Conservation (phyloP, 1,139 yeast species). For the Saccharomyces hybrid region DNA sequence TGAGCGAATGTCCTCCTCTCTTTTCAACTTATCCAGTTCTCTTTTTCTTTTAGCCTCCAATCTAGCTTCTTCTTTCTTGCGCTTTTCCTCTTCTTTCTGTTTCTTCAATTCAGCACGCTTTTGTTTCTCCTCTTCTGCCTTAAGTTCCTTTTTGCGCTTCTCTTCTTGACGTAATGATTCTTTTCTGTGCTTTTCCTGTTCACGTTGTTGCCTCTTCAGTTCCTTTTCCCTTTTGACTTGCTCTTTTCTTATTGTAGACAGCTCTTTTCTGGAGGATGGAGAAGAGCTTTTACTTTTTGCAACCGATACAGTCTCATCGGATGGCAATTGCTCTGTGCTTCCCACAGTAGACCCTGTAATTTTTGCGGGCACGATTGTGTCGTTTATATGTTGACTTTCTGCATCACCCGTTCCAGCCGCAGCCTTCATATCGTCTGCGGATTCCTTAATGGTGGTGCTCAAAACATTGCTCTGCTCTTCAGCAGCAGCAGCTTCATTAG, state of each 20-base stretch:
- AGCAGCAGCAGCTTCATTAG: constrained; percentile 13
- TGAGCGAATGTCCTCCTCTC: constrained; percentile 26
- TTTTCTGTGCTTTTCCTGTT: constrained; percentile 31
- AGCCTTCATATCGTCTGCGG: constrained; percentile 11
- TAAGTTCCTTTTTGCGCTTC: constrained; percentile 30
- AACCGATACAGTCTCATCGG: background rate
- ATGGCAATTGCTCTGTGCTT: background rate
- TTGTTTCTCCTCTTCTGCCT: constrained; percentile 30
- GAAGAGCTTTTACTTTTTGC: background rate
- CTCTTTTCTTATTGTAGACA: constrained; percentile 8
- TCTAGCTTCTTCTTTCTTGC: constrained; percentile 19
- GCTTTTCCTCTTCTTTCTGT: constrained; percentile 28
- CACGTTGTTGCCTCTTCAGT: constrained; percentile 31
- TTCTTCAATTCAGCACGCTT: constrained; percentile 28
- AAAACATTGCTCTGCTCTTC: background rate
- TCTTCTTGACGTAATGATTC: constrained; percentile 34
- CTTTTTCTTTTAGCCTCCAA: constrained; percentile 22
- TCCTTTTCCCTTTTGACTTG: constrained; percentile 24
- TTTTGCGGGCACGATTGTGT: background rate
- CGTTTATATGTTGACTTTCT: background rate
- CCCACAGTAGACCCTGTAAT: too few species aligned
- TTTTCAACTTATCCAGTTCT: constrained; percentile 24
- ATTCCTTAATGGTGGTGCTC: background rate
- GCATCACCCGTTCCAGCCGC: background rate
- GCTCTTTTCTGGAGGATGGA: constrained; percentile 15